Conservation (phyloP, 495 filamentous ascomycete species). For the Aspergillus olivimuriae region DNA sequence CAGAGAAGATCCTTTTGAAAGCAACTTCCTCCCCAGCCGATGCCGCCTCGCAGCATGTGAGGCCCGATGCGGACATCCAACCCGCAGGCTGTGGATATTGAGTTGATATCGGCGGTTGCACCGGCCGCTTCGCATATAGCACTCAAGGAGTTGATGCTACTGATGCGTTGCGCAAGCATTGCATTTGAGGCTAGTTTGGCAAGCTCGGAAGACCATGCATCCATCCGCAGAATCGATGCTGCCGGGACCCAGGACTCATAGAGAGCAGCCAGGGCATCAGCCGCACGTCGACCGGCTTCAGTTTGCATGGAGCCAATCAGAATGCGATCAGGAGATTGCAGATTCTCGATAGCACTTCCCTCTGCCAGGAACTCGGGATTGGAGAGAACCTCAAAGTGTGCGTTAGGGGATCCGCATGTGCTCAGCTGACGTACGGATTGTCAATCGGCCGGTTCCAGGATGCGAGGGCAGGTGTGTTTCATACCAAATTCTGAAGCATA, state of each 20-base stretch:
- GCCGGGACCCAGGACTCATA: constrained; percentile 65
- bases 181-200: constrained; percentile 74
- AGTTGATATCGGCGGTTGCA: constrained; percentile 54
- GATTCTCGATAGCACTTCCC: constrained; percentile 63
- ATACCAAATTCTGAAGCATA: constrained; percentile 55
- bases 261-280: constrained; percentile 50
- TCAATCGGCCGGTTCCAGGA: background rate
- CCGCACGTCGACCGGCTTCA: constrained; percentile 48
- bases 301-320: constrained; percentile 63
- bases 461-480: background rate
- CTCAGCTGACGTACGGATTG: background rate
- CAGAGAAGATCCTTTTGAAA: constrained; percentile 78
- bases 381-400: constrained; percentile 72
- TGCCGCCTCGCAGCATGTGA: constrained; percentile 61
- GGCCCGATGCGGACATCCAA: constrained; percentile 61
- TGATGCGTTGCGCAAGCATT: constrained; percentile 74
- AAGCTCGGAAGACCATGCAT: constrained; percentile 71
- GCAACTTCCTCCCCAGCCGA: constrained; percentile 69
- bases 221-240: constrained; percentile 58
- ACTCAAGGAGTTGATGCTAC: constrained; percentile 70
- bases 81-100: constrained; percentile 61
- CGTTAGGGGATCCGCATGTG: constrained; percentile 14
- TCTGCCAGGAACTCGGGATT: constrained; percentile 79
- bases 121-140: constrained; percentile 73
- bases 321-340: constrained; percentile 63